Base-by-base conservation (phyloP, 2,329 filamentous ascomycete genomes). In the Orbilia blumenaviensis region DNA sequence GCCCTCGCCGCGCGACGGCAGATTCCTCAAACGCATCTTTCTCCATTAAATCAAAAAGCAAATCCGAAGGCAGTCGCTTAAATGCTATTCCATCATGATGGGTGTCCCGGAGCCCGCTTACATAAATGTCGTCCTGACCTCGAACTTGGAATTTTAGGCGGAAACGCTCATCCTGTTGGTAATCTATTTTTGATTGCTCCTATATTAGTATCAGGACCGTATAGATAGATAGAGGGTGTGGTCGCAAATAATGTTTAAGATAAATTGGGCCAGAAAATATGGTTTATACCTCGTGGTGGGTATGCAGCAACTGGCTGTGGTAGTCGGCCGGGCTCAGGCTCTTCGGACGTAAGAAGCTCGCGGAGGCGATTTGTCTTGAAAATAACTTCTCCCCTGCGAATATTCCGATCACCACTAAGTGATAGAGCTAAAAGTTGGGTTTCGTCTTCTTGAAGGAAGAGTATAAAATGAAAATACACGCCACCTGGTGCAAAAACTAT, bases 11-110 rank as follows among this genome's bases (percentile, higher is more conserved):
- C n/a, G n/a, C n/a, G n/a, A n/a, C n/a, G n/a, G n/a, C n/a, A n/a
- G n/a, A n/a, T n/a, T n/a, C n/a, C n/a, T n/a, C 54, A 60, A 60
- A 60, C 1, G 54, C 34, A 42, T 60, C 54, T 6, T 60, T 60
- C 34, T 42, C 54, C 54, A 60, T 60, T 12, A 60, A 5, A 1
- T 60, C 54, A 41, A 41, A 42, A 25, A 60, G 25, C 16, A 60
- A 27, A 60, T 60, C 16, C 16, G 34, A 41, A 60, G 54, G 36
- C n/a, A 60, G 5, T 1, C 54, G 34, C 12, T 18, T 42, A 27
- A 58, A 58, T 18, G 25, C 12, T 32, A 58, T 58, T 21, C 27
- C 0, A 27, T 12, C 10, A 8, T 9, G 6, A 21, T 41, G 25
- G 5, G n/a, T 10, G n/a, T 12, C 9, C 27, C 48, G 34, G 2